Evolutionary conservation across 1,139 yeast species (phyloP), one percentile per base, ranked within the genome.

Genomic region (Magnusiomyces starmeri): DNA sequence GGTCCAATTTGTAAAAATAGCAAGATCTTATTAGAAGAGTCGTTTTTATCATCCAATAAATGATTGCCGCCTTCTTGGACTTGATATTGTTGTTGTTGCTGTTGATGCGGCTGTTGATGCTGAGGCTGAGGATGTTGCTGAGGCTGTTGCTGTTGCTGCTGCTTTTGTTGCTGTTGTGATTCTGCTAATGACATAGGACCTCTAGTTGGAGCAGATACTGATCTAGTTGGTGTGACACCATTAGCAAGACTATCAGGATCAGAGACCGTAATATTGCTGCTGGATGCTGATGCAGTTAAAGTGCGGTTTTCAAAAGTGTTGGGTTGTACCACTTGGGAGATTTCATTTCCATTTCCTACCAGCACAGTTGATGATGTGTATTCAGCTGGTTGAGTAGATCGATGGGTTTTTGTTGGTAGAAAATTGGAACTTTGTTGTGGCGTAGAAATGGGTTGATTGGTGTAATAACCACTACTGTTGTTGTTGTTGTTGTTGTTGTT

Each of bases 1-100:
- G 75, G 77, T 14, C 79, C 81, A 16, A 83, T 65, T 53, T 79
- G 79, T 49, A 85, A 68, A 59, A 81, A 85, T n/a, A n/a, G n/a
- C 0, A 85, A 60, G 0, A 68, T 58, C 9, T 69, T 48, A 43
- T 57, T 57, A n/a, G 48, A 54, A 26, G 54, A 16, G 21, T 34
- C 41, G 22, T 41, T 4, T 2, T 14, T 21, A 10, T 32, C 6
- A 4, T 21, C n/a, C 18, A 14, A 54, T 40, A 52, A 49, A 25
- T 48, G 52, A 2, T 22, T 46, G 54, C n/a, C 32, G 40, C 20
- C 48, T 40, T 32, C 46, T 43, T 29, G 18, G 10, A n/a, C 39
- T 4, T 16, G n/a, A 21, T 20, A 22, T 22, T 41, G 44, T 6
- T 41, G 14, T 26, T 43, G 46, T 21, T 43, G 24, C 14, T 43